Evolutionary conservation across 1,139 yeast genomes (phyloP).

Genomic region (Tardiomyces blankii): DNA sequence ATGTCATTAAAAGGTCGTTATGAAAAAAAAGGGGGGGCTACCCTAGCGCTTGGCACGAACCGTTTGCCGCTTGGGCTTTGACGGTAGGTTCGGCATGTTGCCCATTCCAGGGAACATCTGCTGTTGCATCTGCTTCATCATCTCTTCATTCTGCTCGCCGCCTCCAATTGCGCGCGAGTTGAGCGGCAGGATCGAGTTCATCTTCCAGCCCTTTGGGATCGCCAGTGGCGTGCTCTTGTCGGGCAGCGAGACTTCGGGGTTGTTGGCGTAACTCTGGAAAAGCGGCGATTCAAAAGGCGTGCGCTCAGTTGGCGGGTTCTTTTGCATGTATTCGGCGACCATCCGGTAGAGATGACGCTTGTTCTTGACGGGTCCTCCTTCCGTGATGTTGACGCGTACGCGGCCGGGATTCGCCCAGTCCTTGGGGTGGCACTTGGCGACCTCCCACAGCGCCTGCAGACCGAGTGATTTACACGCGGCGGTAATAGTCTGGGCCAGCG

Average conservation of each 20-base stretch:
- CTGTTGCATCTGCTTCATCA: constrained; percentile 32
- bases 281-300: constrained; percentile 51
- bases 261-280: constrained; percentile 25
- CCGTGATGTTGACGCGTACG: constrained; percentile 60
- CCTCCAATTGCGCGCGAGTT: constrained; percentile 71
- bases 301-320: constrained; percentile 62
- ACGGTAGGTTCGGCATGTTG: constrained; percentile 23
- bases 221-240: constrained; percentile 56
- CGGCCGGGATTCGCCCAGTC: constrained; percentile 97
- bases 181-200: constrained; percentile 80
- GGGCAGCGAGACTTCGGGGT: constrained; percentile 38
- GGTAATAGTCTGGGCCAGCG: constrained; percentile 71
- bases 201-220: constrained; percentile 67
- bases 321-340: constrained; percentile 50
- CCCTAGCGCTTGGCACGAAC: constrained; percentile 3
- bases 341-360: constrained; percentile 58
- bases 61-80: constrained; percentile 31
- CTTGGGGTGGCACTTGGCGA: constrained; percentile 87
- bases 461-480: constrained; percentile 45
- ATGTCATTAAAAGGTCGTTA: background rate
- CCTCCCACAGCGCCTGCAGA: constrained; percentile 31
- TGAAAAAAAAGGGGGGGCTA: background rate
- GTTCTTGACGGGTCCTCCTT: constrained; percentile 31
- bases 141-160: constrained; percentile 71
- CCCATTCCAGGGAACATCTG: constrained; percentile 23